These are phyloP conservation scores for Aspergillus ibericus DNA, from an alignment of 2,329 filamentous ascomycete species.

Conservation along the genomic window DNA sequence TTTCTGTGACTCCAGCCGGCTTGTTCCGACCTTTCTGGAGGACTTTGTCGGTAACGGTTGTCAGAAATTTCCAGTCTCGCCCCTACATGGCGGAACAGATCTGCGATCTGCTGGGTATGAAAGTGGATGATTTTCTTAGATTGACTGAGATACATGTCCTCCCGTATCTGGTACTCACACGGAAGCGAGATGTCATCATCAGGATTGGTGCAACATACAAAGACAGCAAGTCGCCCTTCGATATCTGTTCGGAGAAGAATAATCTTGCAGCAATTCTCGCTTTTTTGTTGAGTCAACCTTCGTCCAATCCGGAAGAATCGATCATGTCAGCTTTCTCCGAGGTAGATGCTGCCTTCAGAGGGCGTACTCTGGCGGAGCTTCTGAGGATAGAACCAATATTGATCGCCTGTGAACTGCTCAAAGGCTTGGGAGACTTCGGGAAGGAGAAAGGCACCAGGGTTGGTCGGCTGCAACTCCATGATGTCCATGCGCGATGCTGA, in stretches of 20 bases:
- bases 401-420: conserved; percentile 78
- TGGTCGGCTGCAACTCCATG: conserved; percentile 30
- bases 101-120: conserved; percentile 76
- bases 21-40: conserved; percentile 88
- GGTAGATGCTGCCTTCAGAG: conserved; percentile 69
- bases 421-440: conserved; percentile 70
- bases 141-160: conserved; percentile 78
- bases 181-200: conserved; percentile 74
- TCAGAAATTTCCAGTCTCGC: conserved; percentile 75
- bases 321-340: conserved; percentile 68
- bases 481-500: conserved; percentile 7
- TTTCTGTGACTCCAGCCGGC: conserved; percentile 62
- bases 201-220: conserved; percentile 72
- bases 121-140: conserved; percentile 70
- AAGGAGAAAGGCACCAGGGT: conserved; percentile 57
- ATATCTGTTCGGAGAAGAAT: conserved; percentile 59
- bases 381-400: conserved; percentile 73
- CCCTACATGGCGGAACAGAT: conserved; percentile 81
- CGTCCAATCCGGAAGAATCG: conserved; percentile 65
- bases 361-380: conserved; percentile 65
- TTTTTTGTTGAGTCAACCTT: conserved; percentile 58
- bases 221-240: conserved; percentile 55
- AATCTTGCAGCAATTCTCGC: conserved; percentile 62
- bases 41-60: conserved; percentile 75
- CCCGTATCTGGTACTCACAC: conserved; percentile 79